Conservation (phyloP, 495 filamentous ascomycete species). For the Talaromyces proteolyticus region DNA sequence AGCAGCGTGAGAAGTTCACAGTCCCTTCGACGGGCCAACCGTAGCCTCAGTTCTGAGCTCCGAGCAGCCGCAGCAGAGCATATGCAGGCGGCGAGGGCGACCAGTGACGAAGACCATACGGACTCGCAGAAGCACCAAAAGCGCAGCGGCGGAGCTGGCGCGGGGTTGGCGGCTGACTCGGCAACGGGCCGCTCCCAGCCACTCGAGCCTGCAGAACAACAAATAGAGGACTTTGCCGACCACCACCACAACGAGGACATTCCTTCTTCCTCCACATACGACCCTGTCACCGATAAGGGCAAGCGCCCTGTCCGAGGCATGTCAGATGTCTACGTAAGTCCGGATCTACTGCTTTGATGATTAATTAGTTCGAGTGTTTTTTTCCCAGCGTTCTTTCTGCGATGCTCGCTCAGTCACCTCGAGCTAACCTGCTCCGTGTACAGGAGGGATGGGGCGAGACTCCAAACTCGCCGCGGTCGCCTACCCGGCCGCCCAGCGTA, state of each 20-base stretch:
- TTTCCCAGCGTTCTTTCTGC: too few species aligned
- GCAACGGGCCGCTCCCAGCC: background rate
- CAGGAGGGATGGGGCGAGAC: slow-evolving; percentile 95
- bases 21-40: slow-evolving; percentile 65
- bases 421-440: slow-evolving; percentile 8
- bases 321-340: slow-evolving; percentile 90
- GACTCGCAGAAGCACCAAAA: background rate
- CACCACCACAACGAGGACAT: slow-evolving; percentile 31
- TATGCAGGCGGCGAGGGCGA: slow-evolving; percentile 3
- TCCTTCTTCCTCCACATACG: slow-evolving; percentile 58
- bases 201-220: slow-evolving; percentile 4
- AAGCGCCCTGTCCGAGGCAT: slow-evolving; percentile 77
- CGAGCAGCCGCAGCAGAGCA: slow-evolving; percentile 50
- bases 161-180: background rate
- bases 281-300: slow-evolving; percentile 79
- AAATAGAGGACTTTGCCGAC: slow-evolving; percentile 7
- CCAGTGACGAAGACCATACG: background rate
- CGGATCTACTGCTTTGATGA: slow-evolving; percentile 12
- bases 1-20: slow-evolving; percentile 41
- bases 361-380: slow-evolving; percentile 6
- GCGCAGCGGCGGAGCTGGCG: background rate
- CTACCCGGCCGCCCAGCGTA: slow-evolving; percentile 92
- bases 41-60: slow-evolving; percentile 74
- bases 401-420: slow-evolving; percentile 7
- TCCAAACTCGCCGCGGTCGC: slow-evolving; percentile 84